Evolutionary conservation across 2,329 filamentous ascomycete species (phyloP).

Genomic region (Nakataea oryzae): DNA sequence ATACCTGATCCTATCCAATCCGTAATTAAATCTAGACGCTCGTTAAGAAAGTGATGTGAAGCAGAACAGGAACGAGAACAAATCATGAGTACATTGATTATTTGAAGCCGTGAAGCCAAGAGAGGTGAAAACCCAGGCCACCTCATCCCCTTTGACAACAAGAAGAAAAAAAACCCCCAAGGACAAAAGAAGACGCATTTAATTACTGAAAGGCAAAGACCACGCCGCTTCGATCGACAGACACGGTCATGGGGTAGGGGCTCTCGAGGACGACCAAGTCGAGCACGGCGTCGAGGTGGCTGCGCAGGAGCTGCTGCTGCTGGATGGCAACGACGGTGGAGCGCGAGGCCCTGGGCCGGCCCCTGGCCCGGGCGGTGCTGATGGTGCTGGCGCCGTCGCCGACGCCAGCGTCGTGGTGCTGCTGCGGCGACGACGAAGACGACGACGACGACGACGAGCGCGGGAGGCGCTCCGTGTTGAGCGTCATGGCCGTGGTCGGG

Average conservation of each 20-base stretch:
- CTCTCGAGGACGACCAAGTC: slow-evolving; percentile 82
- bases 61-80: not conserved
- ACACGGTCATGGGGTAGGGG: slow-evolving; percentile 88
- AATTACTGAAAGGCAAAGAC: slow-evolving; percentile 65
- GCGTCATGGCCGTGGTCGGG: slow-evolving; percentile 49
- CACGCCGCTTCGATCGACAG: slow-evolving; percentile 78
- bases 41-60: not conserved
- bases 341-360: slow-evolving; percentile 43
- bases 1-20: not conserved
- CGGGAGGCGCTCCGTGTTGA: slow-evolving; percentile 55
- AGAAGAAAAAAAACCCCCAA: not conserved
- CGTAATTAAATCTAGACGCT: not conserved
- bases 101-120: not conserved
- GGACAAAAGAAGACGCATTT: not conserved
- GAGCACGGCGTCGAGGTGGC: slow-evolving; percentile 77
- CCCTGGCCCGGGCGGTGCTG: slow-evolving; percentile 8
- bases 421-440: slow-evolving; percentile 17
- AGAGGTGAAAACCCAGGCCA: not conserved
- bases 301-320: slow-evolving; percentile 76
- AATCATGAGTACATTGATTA: not conserved
- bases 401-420: slow-evolving; percentile 16
- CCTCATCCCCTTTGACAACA: not conserved
- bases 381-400: slow-evolving; percentile 16
- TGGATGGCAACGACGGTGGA: slow-evolving; percentile 80
- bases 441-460: slow-evolving; percentile 17